These are phyloP conservation scores for Alloteropsis semialata DNA, from an alignment of 176 grass and related monocot genomes.

Conservation along the genomic window DNA sequence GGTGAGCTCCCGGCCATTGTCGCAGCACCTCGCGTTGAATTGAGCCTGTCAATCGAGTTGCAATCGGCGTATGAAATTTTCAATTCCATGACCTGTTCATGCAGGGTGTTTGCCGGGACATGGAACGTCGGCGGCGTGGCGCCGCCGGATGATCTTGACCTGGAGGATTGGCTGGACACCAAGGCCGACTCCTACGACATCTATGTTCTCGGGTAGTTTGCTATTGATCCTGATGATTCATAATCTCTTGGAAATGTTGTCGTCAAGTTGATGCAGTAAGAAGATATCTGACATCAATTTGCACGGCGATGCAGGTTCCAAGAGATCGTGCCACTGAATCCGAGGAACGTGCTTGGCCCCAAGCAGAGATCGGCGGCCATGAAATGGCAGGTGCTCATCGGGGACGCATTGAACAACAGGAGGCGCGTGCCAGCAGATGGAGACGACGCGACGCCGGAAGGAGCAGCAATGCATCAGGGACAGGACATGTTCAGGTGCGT, in stretches of 20 bases:
- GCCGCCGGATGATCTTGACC: slow-evolving; percentile 51
- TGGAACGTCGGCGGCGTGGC: slow-evolving; percentile 78
- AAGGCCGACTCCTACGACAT: slow-evolving; percentile 60
- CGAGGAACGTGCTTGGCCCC: slow-evolving; percentile 73
- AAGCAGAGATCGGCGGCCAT: slow-evolving; percentile 48
- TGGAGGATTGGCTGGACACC: slow-evolving; percentile 79
- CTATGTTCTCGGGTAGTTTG: slow-evolving; percentile 78
- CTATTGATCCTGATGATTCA: neutral
- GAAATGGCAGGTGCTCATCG: slow-evolving; percentile 68
- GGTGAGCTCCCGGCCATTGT: slow-evolving; percentile 40
- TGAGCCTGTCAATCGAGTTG: neutral
- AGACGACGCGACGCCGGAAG: neutral
- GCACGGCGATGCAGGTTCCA: slow-evolving; percentile 60
- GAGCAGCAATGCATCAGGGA: neutral
- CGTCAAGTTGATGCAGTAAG: neutral
- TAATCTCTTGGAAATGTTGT: neutral
- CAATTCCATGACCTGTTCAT: neutral
- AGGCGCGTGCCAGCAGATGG: neutral
- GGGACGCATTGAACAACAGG: slow-evolving; percentile 54
- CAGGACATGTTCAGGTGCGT: slow-evolving; percentile 46
- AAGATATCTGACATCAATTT: neutral
- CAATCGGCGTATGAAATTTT: neutral
- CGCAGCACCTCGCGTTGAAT: neutral
- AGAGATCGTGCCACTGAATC: slow-evolving; percentile 71
- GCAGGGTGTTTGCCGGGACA: slow-evolving; percentile 66